A percentile compares a stretch with the other conserved stretches of the same genome.
Evolutionary conservation across 345 rosid genomes (phyloP).

Genomic region (Hevea brasiliensis): DNA sequence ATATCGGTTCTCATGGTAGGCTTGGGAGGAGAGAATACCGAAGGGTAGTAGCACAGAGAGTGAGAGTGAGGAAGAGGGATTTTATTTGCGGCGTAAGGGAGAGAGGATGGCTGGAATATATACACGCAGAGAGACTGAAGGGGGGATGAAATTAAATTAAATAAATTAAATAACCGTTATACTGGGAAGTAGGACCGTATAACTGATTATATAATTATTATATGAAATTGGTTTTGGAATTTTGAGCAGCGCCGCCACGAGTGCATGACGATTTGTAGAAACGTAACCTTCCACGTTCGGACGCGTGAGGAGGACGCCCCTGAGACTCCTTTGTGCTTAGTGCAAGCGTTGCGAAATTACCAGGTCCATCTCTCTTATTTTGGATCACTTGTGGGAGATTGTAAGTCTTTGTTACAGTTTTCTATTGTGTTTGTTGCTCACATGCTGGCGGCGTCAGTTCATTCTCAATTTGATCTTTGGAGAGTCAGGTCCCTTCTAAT

Average conservation of each 20-base stretch:
- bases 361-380: too few relatives aligned
- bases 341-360: too few relatives aligned
- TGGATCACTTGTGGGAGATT: too few relatives aligned
- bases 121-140: background rate
- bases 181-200: conserved; percentile 14
- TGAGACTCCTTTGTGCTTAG: too few relatives aligned
- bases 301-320: conserved; percentile 17
- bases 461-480: too few relatives aligned
- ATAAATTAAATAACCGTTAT: conserved; percentile 7
- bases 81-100: background rate
- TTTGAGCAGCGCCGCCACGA: conserved; percentile 38
- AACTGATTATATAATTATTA: conserved; percentile 10
- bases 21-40: background rate
- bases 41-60: background rate
- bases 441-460: too few relatives aligned
- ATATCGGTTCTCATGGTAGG: conserved; percentile 18
- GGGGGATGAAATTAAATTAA: background rate
- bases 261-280: conserved; percentile 25
- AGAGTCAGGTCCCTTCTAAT: too few relatives aligned
- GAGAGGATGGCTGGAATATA: conserved; percentile 30
- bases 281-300: conserved; percentile 10
- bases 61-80: background rate
- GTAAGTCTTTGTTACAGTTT: too few relatives aligned
- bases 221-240: conserved; percentile 12
- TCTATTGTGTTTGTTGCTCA: too few relatives aligned